Conservation (phyloP, 352 stramenopile genomes). For the Globisporangium cystogenes region DNA sequence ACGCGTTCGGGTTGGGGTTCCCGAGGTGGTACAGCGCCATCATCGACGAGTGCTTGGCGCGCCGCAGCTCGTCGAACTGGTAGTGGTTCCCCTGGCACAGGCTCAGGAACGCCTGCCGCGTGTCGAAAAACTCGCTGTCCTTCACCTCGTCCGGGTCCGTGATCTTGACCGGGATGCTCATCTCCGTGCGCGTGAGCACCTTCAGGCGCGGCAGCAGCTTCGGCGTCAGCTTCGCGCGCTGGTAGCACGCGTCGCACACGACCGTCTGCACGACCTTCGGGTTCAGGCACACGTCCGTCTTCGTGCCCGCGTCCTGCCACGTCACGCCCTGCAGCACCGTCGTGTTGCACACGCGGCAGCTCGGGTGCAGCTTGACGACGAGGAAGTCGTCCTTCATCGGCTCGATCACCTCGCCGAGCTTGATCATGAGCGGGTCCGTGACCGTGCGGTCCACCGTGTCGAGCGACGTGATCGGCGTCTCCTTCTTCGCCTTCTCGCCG, state of each 20-base stretch:
- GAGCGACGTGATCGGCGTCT: conserved; percentile 39
- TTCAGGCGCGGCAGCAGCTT: conserved; percentile 45
- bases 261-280: conserved; percentile 63
- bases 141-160: conserved; percentile 78
- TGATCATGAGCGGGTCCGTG: conserved; percentile 77
- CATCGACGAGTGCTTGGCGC: conserved; percentile 99
- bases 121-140: conserved; percentile 93
- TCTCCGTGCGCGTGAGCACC: conserved; percentile 41
- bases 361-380: conserved; percentile 83
- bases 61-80: conserved; percentile 97
- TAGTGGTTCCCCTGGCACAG: conserved; percentile 98
- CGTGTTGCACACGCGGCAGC: conserved; percentile 75
- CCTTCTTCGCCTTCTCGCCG: conserved; percentile 27
- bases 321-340: conserved; percentile 60
- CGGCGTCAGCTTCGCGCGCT: conserved; percentile 43
- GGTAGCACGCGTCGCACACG: conserved; percentile 78
- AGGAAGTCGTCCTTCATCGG: conserved; percentile 90
- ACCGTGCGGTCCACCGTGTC: conserved; percentile 63
- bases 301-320: conserved; percentile 58
- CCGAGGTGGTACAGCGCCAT: conserved; percentile 99
- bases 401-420: conserved; percentile 84
- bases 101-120: conserved; percentile 96
- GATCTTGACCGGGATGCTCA: conserved; percentile 66
- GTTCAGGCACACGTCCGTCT: conserved; percentile 57
- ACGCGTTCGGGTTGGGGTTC: conserved; percentile 90